phyloP scores from a whole-genome alignment of 176 grass and related monocot species.

The Dactylis glomerata region DNA sequence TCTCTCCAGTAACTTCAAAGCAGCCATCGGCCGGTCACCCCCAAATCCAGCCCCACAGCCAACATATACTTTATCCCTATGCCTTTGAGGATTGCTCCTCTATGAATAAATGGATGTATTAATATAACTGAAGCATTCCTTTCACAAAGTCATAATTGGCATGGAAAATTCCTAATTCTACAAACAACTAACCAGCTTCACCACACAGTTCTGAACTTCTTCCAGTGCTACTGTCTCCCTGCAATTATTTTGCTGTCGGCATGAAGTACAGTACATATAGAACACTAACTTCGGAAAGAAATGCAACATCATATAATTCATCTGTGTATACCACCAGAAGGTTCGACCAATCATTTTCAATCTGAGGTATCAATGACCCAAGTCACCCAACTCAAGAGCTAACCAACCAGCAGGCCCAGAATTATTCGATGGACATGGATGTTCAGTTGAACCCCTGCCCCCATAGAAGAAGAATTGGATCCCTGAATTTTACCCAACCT shows the following conservation, averaged over 20 bases:
- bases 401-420: neutral
- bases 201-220: slow-evolving; percentile 47
- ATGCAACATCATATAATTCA: neutral
- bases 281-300: neutral
- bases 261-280: neutral
- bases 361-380: neutral
- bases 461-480: neutral
- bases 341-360: neutral
- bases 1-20: slow-evolving; percentile 67
- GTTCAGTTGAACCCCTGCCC: neutral
- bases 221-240: slow-evolving; percentile 26
- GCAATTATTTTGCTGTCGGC: neutral
- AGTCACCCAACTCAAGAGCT: neutral
- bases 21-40: slow-evolving; percentile 66
- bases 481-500: neutral
- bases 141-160: neutral
- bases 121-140: neutral
- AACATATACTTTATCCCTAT: slow-evolving; percentile 67
- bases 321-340: neutral
- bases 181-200: slow-evolving; percentile 54
- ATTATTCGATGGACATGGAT: neutral
- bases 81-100: slow-evolving; percentile 56
- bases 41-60: slow-evolving; percentile 94
- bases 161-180: neutral
- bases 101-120: slow-evolving; percentile 25